A percentile compares a stretch with the other conserved stretches of the same genome.
Conservation (phyloP, 1,284 basidiomycete species). For the Ceratobasidium sp. region DNA sequence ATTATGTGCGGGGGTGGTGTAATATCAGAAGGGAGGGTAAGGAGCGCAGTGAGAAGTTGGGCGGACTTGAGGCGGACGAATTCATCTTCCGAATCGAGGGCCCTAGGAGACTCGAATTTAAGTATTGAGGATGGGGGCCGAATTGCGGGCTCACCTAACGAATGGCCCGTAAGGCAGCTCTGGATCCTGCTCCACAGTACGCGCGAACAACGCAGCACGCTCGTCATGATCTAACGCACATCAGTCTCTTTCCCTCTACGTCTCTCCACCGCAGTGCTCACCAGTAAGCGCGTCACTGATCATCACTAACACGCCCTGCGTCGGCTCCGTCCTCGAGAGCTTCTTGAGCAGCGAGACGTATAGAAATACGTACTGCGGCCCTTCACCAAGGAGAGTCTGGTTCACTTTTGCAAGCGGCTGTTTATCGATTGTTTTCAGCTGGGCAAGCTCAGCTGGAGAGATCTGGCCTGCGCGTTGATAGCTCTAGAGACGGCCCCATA, state of each 20-base stretch:
- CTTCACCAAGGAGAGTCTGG: conserved; percentile 81
- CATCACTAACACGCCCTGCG: conserved; percentile 92
- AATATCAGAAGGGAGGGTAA: conserved; percentile 58
- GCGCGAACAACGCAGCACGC: conserved; percentile 79
- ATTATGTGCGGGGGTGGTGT: conserved; percentile 66
- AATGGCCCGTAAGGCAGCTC: conserved; percentile 89
- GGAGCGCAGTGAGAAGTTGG: conserved; percentile 88
- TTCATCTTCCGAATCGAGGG: conserved; percentile 89
- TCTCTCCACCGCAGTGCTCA: conserved; percentile 53
- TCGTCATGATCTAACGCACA: conserved; percentile 74
- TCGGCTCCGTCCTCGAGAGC: conserved; percentile 91
- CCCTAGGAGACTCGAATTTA: conserved; percentile 61
- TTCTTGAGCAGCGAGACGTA: conserved; percentile 95
- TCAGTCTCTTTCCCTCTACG: neutral
- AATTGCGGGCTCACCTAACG: conserved; percentile 70
- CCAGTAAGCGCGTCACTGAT: conserved; percentile 92
- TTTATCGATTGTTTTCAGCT: conserved; percentile 91
- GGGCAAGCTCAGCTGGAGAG: conserved; percentile 87
- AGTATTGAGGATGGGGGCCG: conserved; percentile 24
- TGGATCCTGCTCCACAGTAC: conserved; percentile 71
- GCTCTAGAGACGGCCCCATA: conserved; percentile 66
- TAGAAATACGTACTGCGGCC: conserved; percentile 85
- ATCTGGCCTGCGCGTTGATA: conserved; percentile 96
- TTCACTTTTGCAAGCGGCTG: conserved; percentile 82
- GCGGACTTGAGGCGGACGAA: conserved; percentile 92